phyloP scores from a whole-genome alignment of 805 yeast species.

The Torulaspora maleeae region DNA sequence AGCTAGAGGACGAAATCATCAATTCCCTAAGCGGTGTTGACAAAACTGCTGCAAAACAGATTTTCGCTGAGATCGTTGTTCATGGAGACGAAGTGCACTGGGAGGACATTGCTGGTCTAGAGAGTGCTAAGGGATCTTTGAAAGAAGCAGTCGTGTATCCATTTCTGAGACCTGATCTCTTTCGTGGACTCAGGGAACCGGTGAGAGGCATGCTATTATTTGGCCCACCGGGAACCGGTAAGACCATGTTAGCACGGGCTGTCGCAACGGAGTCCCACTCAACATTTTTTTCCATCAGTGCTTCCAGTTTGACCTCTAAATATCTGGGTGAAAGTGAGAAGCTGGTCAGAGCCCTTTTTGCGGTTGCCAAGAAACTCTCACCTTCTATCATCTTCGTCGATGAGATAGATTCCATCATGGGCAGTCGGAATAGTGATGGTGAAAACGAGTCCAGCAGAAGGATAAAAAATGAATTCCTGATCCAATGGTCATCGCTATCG shows the following conservation, averaged over 20 bases:
- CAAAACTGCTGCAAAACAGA: slow-evolving; percentile 70
- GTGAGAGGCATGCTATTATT: slow-evolving; percentile 92
- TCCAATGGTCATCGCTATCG: slow-evolving; percentile 91
- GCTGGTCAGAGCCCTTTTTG: slow-evolving; percentile 81
- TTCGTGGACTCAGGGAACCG: slow-evolving; percentile 87
- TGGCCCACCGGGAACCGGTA: slow-evolving; percentile 99
- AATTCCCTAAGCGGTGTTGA: slow-evolving; percentile 62
- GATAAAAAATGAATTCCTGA: slow-evolving; percentile 86
- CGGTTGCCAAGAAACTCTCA: slow-evolving; percentile 75
- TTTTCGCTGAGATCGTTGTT: slow-evolving; percentile 80
- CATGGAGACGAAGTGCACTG: slow-evolving; percentile 88
- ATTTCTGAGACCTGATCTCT: slow-evolving; percentile 86
- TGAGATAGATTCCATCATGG: slow-evolving; percentile 87
- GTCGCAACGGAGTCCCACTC: slow-evolving; percentile 94
- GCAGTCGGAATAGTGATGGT: slow-evolving; percentile 52
- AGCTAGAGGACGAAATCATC: slow-evolving; percentile 31
- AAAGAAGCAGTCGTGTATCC: slow-evolving; percentile 97
- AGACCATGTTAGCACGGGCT: slow-evolving; percentile 94
- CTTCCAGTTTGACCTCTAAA: slow-evolving; percentile 83
- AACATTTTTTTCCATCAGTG: slow-evolving; percentile 86
- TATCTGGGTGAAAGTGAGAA: slow-evolving; percentile 92
- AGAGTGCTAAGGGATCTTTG: slow-evolving; percentile 78
- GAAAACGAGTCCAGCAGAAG: slow-evolving; percentile 87
- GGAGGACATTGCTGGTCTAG: slow-evolving; percentile 94
- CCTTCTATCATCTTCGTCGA: slow-evolving; percentile 95